Base-by-base conservation (phyloP, 192 early-diverging fungal genomes). In the Coemansia erecta region DNA sequence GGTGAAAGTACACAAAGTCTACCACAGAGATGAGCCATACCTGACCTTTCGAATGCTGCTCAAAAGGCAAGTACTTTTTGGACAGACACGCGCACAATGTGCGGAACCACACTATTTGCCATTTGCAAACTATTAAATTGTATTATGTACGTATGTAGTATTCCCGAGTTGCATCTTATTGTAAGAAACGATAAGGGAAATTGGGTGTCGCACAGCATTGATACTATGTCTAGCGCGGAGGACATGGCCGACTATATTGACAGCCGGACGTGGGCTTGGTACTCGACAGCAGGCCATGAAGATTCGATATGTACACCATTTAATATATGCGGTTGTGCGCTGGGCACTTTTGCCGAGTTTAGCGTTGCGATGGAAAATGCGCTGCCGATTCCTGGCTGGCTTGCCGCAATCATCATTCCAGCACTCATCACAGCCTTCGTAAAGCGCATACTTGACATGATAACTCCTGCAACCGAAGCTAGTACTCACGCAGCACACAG, bases 341-440 rank as follows among this genome's bases (percentile, higher is more conserved):
- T 78, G n/a, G 75, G 50, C 0, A 21, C 33, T 8, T 50, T 78
- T 52, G 75, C 75, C 9, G 75, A 78, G 11, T 55, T 56, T n/a
- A 59, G 65, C 55, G 56, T 51, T 50, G 51, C 45, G 0, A n/a
- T 68, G 7, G 75, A 78, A 10, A 45, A 35, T 35, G 40, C 37
- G 8, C 46, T 78, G 18, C 75, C 75, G 10, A 54, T 78, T 45
- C 75, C 75, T 8, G 68, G 44, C 18, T 78, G 75, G 75, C 75
- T 78, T 11, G 75, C 75, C 8, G 10, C 72, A n/a, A 59, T 78
- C 15, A 28, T 78, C 26, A 45, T 78, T 4, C 75, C 75, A 14
- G 69, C 69, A 1, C 23, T 78, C 12, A 65, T 72, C 5, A 61
- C 75, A 15, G 64, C 65, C 41, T 47, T 44, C 12, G 75, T 69